Conservation (phyloP, 805 yeast species). For the Ogataea paraovalis region DNA sequence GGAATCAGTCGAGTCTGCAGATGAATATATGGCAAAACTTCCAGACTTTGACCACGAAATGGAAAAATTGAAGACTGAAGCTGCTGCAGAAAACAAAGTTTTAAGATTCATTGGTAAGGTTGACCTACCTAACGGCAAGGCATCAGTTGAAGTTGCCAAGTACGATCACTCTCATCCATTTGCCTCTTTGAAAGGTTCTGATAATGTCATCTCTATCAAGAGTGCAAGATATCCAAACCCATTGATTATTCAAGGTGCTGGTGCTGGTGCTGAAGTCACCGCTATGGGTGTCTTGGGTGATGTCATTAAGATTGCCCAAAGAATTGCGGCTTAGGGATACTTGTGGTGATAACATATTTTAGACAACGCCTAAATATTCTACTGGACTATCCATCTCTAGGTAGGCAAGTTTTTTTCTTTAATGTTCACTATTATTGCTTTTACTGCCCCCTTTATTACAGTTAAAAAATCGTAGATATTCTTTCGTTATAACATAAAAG, state of each 20-base stretch:
- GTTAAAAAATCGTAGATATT: not conserved
- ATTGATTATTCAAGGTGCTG: slow-evolving; percentile 96
- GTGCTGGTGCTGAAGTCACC: slow-evolving; percentile 71
- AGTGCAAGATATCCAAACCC: slow-evolving; percentile 93
- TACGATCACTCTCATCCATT: slow-evolving; percentile 90
- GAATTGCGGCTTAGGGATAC: slow-evolving; percentile 47
- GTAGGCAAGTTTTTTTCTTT: no score
- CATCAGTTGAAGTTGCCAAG: slow-evolving; percentile 83
- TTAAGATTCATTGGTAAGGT: slow-evolving; percentile 91
- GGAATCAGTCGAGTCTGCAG: slow-evolving; percentile 67
- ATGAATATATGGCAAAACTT: slow-evolving; percentile 73
- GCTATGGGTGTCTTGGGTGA: slow-evolving; percentile 90
- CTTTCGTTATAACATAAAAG: not conserved
- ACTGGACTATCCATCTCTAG: no score
- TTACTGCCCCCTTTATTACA: not conserved
- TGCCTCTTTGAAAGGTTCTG: slow-evolving; percentile 93
- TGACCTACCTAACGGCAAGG: slow-evolving; percentile 65
- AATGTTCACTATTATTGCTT: not conserved
- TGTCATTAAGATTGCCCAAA: slow-evolving; percentile 84
- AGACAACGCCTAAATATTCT: no score
- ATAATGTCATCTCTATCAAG: slow-evolving; percentile 88
- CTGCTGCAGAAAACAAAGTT: slow-evolving; percentile 80
- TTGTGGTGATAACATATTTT: no score
- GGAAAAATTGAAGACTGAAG: slow-evolving; percentile 72
- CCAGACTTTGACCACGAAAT: slow-evolving; percentile 82